These are phyloP conservation scores for Corylus heterophylla DNA, from an alignment of 306 rosid genomes.

Conservation along the genomic window DNA sequence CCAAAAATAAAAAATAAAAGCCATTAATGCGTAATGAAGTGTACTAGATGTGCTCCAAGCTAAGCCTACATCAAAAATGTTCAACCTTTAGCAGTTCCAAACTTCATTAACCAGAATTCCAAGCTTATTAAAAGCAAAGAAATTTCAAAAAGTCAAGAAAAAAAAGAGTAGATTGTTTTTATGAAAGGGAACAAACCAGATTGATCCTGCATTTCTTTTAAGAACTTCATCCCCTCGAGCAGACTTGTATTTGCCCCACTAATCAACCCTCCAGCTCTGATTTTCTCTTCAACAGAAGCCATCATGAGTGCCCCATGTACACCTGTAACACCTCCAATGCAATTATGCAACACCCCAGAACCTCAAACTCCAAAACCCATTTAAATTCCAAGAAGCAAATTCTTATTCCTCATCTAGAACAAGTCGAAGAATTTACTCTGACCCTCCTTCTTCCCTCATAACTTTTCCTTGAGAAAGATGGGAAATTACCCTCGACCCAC, in stretches of 20 bases:
- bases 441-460: not conserved
- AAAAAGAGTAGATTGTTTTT: not conserved
- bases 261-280: slow-evolving; percentile 48
- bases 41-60: not conserved
- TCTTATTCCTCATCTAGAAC: slow-evolving; percentile 9
- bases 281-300: slow-evolving; percentile 72
- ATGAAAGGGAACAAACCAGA: slow-evolving; percentile 47
- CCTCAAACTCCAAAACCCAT: slow-evolving; percentile 9
- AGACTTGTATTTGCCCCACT: slow-evolving; percentile 52
- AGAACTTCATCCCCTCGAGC: slow-evolving; percentile 76
- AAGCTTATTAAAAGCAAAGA: not conserved
- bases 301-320: slow-evolving; percentile 38
- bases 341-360: slow-evolving; percentile 33
- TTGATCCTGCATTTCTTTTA: slow-evolving; percentile 92
- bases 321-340: slow-evolving; percentile 41
- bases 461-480: not conserved
- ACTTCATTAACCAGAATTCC: not conserved
- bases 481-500: slow-evolving; percentile 25
- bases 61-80: not conserved
- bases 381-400: slow-evolving; percentile 8
- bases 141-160: too few species aligned
- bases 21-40: not conserved
- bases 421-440: slow-evolving; percentile 22
- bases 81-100: not conserved
- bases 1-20: not conserved